phyloP scores from a whole-genome alignment of 2,329 filamentous ascomycete genomes.

The Exophiala spinifera region DNA sequence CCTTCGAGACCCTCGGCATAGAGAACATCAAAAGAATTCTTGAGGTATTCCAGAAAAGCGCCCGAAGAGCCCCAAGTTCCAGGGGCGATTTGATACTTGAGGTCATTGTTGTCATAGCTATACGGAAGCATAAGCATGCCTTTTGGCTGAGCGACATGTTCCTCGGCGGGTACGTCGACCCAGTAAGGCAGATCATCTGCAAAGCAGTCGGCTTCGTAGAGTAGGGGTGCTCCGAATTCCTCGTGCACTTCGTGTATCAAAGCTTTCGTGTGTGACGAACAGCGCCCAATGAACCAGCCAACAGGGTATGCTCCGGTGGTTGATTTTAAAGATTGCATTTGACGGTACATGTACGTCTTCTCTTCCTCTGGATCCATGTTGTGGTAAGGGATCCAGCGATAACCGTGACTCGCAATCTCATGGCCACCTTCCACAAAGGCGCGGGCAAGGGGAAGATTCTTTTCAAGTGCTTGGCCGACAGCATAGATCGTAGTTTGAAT shows the following conservation, averaged over 20 bases:
- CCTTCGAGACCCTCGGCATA: slow-evolving; percentile 52
- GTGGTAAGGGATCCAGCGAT: slow-evolving; percentile 53
- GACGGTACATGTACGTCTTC: slow-evolving; percentile 47
- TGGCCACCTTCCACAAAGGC: slow-evolving; percentile 50
- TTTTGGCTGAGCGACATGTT: slow-evolving; percentile 36
- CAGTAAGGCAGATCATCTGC: slow-evolving; percentile 57
- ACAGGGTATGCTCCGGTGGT: slow-evolving; percentile 47
- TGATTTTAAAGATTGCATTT: slow-evolving; percentile 41
- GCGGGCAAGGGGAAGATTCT: slow-evolving; percentile 48
- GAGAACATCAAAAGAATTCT: slow-evolving; percentile 50
- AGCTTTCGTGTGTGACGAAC: slow-evolving; percentile 45
- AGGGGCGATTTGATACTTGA: slow-evolving; percentile 45
- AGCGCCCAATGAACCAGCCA: slow-evolving; percentile 52
- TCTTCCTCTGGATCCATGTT: slow-evolving; percentile 47
- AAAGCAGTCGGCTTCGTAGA: slow-evolving; percentile 52
- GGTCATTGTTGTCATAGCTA: slow-evolving; percentile 56
- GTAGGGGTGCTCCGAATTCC: slow-evolving; percentile 51
- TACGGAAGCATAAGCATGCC: slow-evolving; percentile 56
- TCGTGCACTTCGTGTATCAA: slow-evolving; percentile 50
- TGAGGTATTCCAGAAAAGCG: slow-evolving; percentile 38
- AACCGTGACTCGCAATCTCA: slow-evolving; percentile 51
- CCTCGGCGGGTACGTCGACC: slow-evolving; percentile 52
- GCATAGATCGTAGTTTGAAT: slow-evolving; percentile 54
- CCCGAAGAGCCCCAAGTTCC: slow-evolving; percentile 45
- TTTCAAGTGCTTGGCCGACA: slow-evolving; percentile 49